A percentile compares a stretch with the other conserved stretches of the same genome.
phyloP scores from a whole-genome alignment of 176 grass and related monocot species.

The Thalia dealbata region DNA sequence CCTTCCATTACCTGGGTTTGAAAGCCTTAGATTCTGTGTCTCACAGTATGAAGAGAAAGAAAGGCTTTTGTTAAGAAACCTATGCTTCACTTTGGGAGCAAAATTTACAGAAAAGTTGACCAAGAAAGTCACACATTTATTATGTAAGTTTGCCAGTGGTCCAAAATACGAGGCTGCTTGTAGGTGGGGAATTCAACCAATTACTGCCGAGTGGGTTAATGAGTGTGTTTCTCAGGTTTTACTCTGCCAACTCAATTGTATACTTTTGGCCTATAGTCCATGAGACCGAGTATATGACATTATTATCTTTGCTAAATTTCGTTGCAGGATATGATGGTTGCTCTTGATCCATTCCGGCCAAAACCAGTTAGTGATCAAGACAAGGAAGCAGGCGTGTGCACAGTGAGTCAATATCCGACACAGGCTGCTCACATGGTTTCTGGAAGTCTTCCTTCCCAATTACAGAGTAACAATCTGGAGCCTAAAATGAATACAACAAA shows the following conservation, averaged over 20 bases:
- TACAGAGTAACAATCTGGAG: background rate
- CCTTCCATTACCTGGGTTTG: conserved; percentile 64
- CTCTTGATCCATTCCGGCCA: conserved; percentile 52
- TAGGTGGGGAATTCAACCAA: conserved; percentile 36
- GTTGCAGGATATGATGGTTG: conserved; percentile 54
- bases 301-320: conserved; percentile 8
- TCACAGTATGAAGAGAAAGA: conserved; percentile 70
- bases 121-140: conserved; percentile 61
- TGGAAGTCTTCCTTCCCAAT: conserved; percentile 33
- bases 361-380: conserved; percentile 49
- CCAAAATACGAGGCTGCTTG: conserved; percentile 59
- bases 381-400: conserved; percentile 48
- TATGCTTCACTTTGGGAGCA: conserved; percentile 66
- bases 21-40: conserved; percentile 50
- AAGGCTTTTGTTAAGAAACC: conserved; percentile 58
- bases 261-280: background rate
- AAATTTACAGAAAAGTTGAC: conserved; percentile 54
- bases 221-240: conserved; percentile 77
- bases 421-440: conserved; percentile 31
- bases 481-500: conserved; percentile 31
- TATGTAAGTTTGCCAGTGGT: conserved; percentile 70
- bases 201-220: conserved; percentile 73
- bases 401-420: conserved; percentile 59
- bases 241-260: background rate
- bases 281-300: background rate